These are phyloP conservation scores for Eucalyptus caleyi DNA, from an alignment of 345 rosid genomes.

Conservation along the genomic window DNA sequence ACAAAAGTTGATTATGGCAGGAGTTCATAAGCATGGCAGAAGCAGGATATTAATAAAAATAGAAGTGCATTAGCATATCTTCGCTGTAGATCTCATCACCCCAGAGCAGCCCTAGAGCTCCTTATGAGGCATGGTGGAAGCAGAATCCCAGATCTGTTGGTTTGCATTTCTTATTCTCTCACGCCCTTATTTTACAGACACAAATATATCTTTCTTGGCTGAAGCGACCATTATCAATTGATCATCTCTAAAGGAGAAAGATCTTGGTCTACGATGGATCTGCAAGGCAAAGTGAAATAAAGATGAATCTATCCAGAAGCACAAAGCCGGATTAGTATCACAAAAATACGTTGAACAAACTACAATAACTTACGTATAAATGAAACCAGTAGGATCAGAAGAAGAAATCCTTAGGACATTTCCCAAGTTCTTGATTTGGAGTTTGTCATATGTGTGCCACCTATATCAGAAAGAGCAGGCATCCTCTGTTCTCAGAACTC, in stretches of 20 bases:
- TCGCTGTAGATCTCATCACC: not conserved
- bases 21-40: not conserved
- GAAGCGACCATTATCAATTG: too few species aligned
- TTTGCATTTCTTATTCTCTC: too few species aligned
- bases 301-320: not conserved
- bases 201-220: too few species aligned
- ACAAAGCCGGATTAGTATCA: not conserved
- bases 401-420: not conserved
- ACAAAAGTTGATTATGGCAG: not conserved
- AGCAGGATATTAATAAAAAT: too few species aligned
- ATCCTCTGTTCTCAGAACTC: not conserved
- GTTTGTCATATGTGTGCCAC: not conserved
- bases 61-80: not conserved
- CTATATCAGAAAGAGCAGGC: not conserved
- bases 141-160: too few species aligned
- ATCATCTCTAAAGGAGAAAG: not conserved
- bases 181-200: too few species aligned
- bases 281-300: accelerated
- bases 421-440: not conserved
- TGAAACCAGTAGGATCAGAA: not conserved
- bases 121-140: too few species aligned
- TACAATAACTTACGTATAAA: not conserved
- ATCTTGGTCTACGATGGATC: not conserved
- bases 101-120: not conserved
- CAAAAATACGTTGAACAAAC: not conserved